Conservation (phyloP, 768 basidiomycete genomes). For the Pleurotus djamor region DNA sequence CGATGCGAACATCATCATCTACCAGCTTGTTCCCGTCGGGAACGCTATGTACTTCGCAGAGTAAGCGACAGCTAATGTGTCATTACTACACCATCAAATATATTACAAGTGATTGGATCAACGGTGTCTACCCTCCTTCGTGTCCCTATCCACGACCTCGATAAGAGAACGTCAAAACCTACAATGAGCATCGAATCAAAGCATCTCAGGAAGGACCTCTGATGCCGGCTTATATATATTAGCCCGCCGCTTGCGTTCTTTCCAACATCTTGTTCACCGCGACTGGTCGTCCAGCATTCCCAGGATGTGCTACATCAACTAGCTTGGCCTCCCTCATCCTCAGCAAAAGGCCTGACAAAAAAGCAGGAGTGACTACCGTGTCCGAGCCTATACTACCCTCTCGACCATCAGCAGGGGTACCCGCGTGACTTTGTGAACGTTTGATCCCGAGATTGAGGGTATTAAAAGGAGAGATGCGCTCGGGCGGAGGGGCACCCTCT, state of each 20-base stretch:
- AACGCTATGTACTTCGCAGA: too few relatives aligned
- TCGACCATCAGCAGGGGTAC: conserved; percentile 21
- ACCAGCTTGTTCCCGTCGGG: too few relatives aligned
- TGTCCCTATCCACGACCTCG: too few relatives aligned
- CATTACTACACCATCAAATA: too few relatives aligned
- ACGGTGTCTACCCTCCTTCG: too few relatives aligned
- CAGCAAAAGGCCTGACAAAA: conserved; percentile 53
- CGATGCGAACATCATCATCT: too few relatives aligned
- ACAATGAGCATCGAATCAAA: too few relatives aligned
- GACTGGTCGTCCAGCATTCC: conserved; percentile 41
- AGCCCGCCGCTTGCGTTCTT: conserved; percentile 65
- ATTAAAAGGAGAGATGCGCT: conserved; percentile 4
- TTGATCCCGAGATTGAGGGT: conserved; percentile 14
- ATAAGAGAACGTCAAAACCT: too few relatives aligned
- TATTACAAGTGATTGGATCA: too few relatives aligned
- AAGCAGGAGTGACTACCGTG: conserved; percentile 51
- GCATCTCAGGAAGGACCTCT: too few relatives aligned
- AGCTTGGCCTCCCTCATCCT: conserved; percentile 68
- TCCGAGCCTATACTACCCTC: conserved; percentile 15
- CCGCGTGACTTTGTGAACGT: conserved; percentile 18
- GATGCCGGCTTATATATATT: too few relatives aligned
- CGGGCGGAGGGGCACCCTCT: conserved; percentile 33
- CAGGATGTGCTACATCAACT: conserved; percentile 51
- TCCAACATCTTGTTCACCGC: conserved; percentile 75
- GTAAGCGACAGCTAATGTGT: too few relatives aligned